Conservation (phyloP, 805 yeast species). For the Blastobotrys mokoenaii region DNA sequence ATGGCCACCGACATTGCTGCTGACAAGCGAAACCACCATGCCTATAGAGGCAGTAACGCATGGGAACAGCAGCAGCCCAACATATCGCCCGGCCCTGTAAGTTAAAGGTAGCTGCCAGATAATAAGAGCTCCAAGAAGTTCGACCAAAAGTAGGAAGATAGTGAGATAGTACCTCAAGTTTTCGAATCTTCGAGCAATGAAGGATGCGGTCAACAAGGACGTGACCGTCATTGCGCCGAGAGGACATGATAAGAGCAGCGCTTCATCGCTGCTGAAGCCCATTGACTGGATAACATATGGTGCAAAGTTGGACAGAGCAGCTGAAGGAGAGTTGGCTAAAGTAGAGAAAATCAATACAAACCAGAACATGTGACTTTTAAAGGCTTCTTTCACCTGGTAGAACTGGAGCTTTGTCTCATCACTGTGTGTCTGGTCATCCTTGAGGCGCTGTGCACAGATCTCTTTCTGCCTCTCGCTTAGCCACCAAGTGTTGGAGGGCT, state of each 20-base stretch:
- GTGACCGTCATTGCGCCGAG: conserved; percentile 29
- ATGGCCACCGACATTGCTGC: conserved; percentile 43
- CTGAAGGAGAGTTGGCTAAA: conserved; percentile 25
- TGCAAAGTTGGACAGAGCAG: conserved; percentile 39
- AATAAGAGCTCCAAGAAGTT: conserved; percentile 9
- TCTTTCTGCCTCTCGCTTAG: conserved; percentile 42
- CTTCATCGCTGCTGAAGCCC: conserved; percentile 28
- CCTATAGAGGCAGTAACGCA: conserved; percentile 9
- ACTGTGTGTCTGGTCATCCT: conserved; percentile 30
- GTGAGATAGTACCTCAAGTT: conserved; percentile 6
- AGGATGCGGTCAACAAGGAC: conserved; percentile 4
- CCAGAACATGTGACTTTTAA: conserved; percentile 40
- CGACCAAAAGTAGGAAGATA: conserved; percentile 6
- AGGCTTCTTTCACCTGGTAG: conserved; percentile 39
- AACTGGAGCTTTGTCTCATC: conserved; percentile 41
- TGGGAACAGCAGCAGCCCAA: conserved; percentile 11
- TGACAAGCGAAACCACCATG: conserved; percentile 29
- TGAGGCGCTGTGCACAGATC: conserved; percentile 38
- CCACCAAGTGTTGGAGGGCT: conserved; percentile 45
- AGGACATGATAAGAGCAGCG: conserved; percentile 41
- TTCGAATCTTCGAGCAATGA: conserved; percentile 8
- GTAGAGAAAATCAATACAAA: conserved; percentile 26
- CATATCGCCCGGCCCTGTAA: conserved; percentile 4
- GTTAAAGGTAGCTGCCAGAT: conserved; percentile 9
- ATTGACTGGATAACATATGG: conserved; percentile 32